Conservation (phyloP, 768 basidiomycete species). For the Termitomyces sp. region DNA sequence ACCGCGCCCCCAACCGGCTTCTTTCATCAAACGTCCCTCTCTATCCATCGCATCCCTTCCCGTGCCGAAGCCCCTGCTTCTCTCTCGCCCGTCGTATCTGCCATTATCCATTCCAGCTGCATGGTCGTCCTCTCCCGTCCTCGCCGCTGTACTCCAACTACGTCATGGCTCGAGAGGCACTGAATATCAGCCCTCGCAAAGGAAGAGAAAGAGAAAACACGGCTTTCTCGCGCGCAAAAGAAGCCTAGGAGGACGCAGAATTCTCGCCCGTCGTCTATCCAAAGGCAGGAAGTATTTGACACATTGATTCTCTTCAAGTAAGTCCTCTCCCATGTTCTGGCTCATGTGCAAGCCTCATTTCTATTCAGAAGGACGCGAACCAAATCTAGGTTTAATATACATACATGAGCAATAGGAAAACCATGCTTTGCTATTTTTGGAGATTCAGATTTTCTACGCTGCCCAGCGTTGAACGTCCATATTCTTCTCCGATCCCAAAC, state of each 20-base stretch:
- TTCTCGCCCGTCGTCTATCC: slow-evolving; percentile 62
- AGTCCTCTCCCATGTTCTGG: not conserved
- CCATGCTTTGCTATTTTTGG: slow-evolving; percentile 9
- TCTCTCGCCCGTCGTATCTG: slow-evolving; percentile 20
- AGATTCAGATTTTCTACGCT: slow-evolving; percentile 18
- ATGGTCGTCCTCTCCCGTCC: slow-evolving; percentile 29
- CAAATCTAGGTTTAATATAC: not conserved
- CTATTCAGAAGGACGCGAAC: not conserved
- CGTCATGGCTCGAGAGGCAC: slow-evolving; percentile 71
- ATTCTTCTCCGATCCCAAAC: slow-evolving; percentile 13
- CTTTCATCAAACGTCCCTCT: slow-evolving; percentile 14
- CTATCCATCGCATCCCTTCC: slow-evolving; percentile 11
- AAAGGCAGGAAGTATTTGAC: slow-evolving; percentile 80
- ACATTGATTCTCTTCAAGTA: slow-evolving; percentile 46
- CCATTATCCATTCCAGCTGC: slow-evolving; percentile 17
- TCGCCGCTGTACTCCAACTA: slow-evolving; percentile 44
- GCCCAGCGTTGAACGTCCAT: slow-evolving; percentile 13
- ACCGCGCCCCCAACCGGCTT: slow-evolving; percentile 24
- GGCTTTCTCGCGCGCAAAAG: slow-evolving; percentile 83
- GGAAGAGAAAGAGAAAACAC: slow-evolving; percentile 88
- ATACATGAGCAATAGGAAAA: not conserved
- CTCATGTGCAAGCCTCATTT: not conserved
- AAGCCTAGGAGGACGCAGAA: slow-evolving; percentile 64
- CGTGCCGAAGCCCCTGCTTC: slow-evolving; percentile 16
- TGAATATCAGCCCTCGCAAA: slow-evolving; percentile 97